Evolutionary conservation across 176 grass and related monocot species (phyloP).

Genomic region (Aegilops sharonensis): DNA sequence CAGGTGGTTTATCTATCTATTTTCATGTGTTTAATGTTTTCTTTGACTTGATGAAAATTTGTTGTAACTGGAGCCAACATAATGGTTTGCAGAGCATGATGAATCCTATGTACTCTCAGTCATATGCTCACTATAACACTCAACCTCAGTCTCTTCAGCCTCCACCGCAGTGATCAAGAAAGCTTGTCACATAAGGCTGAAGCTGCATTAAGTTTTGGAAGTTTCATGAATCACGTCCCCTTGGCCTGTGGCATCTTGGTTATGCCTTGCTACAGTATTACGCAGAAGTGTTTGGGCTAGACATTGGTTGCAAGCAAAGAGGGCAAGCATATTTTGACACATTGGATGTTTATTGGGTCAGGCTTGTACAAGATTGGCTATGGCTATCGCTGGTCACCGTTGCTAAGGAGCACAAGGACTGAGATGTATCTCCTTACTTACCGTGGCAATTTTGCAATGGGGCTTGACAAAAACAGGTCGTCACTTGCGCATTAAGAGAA

Average conservation of each 20-base stretch:
- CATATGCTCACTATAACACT: slow-evolving; percentile 86
- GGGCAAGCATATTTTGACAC: slow-evolving; percentile 36
- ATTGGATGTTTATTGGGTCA: slow-evolving; percentile 28
- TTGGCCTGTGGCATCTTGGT: slow-evolving; percentile 61
- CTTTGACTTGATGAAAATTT: not conserved
- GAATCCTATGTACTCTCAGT: slow-evolving; percentile 86
- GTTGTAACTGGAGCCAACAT: not conserved
- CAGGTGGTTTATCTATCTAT: slow-evolving; percentile 56
- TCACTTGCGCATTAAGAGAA: slow-evolving; percentile 31
- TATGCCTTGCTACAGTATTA: slow-evolving; percentile 46
- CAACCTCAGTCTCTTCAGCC: slow-evolving; percentile 88
- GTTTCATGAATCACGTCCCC: slow-evolving; percentile 54
- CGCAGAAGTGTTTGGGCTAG: slow-evolving; percentile 36
- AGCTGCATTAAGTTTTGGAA: slow-evolving; percentile 51
- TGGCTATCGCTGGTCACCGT: slow-evolving; percentile 13
- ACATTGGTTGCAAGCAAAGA: slow-evolving; percentile 34
- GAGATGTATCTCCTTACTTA: slow-evolving; percentile 40
- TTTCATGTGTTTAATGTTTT: not conserved
- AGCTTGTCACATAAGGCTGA: slow-evolving; percentile 49
- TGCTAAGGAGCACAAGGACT: slow-evolving; percentile 43
- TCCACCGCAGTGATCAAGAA: slow-evolving; percentile 65
- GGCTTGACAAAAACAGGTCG: slow-evolving; percentile 32
- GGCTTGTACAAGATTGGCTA: slow-evolving; percentile 50
- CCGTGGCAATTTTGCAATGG: slow-evolving; percentile 28
- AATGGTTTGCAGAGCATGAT: slow-evolving; percentile 71